phyloP scores from a whole-genome alignment of 768 basidiomycete species.

The Boletus coccyginus region DNA sequence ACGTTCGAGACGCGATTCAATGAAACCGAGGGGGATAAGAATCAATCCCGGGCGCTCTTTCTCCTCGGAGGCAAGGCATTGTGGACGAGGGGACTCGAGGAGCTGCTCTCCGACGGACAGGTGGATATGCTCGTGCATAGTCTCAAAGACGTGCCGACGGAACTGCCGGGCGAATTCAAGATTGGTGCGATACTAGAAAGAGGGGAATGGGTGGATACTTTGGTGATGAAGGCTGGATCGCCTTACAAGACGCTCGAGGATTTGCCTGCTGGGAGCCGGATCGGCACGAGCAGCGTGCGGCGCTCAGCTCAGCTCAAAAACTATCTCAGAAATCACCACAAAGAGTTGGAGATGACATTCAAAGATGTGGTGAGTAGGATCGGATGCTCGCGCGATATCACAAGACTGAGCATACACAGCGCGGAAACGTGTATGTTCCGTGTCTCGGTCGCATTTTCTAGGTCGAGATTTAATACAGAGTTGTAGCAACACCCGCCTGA shows the following conservation, averaged over 20 bases:
- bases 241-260: slow-evolving; percentile 74
- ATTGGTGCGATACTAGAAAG: slow-evolving; percentile 83
- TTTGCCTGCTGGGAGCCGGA: slow-evolving; percentile 80
- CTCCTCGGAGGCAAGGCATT: slow-evolving; percentile 87
- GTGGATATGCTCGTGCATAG: slow-evolving; percentile 94
- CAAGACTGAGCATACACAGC: slow-evolving; percentile 38
- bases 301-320: slow-evolving; percentile 87
- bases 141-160: slow-evolving; percentile 92
- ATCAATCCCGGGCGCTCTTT: slow-evolving; percentile 86
- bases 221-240: slow-evolving; percentile 79
- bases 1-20: slow-evolving; percentile 55
- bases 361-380: slow-evolving; percentile 75
- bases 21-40: slow-evolving; percentile 82
- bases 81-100: slow-evolving; percentile 97
- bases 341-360: slow-evolving; percentile 55
- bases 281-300: slow-evolving; percentile 95
- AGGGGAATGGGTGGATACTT: slow-evolving; percentile 84
- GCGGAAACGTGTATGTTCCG: slow-evolving; percentile 78
- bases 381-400: not conserved
- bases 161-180: slow-evolving; percentile 78
- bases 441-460: not conserved
- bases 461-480: slow-evolving; percentile 6
- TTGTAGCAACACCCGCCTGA: slow-evolving; percentile 79
- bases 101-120: slow-evolving; percentile 61
- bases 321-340: slow-evolving; percentile 53